Evolutionary conservation across 768 basidiomycete genomes (phyloP), one percentile per base, ranked within the genome.

Genomic region (Boletus rubescentipes): DNA sequence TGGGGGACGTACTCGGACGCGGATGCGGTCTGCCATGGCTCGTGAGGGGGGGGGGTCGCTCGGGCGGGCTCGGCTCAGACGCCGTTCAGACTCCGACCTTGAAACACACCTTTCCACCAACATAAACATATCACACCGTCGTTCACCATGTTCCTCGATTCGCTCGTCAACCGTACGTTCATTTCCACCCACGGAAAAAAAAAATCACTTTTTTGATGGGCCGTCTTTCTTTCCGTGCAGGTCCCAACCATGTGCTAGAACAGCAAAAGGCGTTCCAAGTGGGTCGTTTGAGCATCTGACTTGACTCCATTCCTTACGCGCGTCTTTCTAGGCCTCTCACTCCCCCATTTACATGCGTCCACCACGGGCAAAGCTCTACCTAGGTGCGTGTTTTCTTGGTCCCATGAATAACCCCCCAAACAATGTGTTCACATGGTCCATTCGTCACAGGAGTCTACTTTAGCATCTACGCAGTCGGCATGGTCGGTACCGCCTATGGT

Each of bases 241-340:
- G 79, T 68, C 85, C 84, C 61, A 88, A 91, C 76, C 67, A 68
- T 50, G 78, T 89, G 57, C 69, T 82, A 38, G 81, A 86, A 73
- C 84, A 73, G 67, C 89, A 91, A 72, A 82, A 73, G 74, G 55
- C 66, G 41, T 78, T 82, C 69, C 90, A 91, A 78, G 90, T 89
- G 54, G 34, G 68, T 45, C 37, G 9, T 16, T 39, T 30, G 2
- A 12, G 45, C 23, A 3, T 23, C 1, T 11, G 15, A 21, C n/a
- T 11, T 16, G 18, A 48, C 52, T n/a, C 20, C 42, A 29, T 40
- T 46, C 55, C 55, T 45, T 58, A 58, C 51, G 51, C 18, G 7
- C 10, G 15, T 39, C 40, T 50, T 47, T 50, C 69, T 53, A 67
- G 63, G 48, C 67, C 23, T 73, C 82, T 46, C 70, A 77, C 60